A percentile compares a stretch with the other conserved stretches of the same genome.
Conservation (phyloP, 306 rosid species). For the Styphnolobium japonicum region DNA sequence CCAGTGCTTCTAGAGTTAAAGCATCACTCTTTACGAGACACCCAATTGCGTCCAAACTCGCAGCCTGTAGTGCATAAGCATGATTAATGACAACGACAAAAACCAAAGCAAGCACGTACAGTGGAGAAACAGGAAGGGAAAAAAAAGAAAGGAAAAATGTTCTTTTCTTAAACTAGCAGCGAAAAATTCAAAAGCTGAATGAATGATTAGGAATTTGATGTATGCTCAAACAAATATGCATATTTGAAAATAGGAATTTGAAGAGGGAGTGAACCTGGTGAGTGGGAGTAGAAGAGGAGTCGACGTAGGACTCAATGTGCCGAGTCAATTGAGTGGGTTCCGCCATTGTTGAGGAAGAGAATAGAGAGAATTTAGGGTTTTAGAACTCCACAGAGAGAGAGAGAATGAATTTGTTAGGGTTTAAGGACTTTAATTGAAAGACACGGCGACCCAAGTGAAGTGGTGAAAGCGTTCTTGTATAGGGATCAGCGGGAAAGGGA, state of each 20-base stretch:
- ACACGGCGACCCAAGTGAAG: neutral
- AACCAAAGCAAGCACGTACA: neutral
- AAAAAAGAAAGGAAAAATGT: neutral
- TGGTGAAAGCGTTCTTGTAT: neutral
- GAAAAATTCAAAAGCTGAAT: neutral
- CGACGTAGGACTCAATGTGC: constrained; percentile 73
- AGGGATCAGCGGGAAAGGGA: constrained; percentile 12
- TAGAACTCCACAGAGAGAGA: neutral
- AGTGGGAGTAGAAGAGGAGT: constrained; percentile 54
- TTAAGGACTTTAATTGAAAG: constrained; percentile 8
- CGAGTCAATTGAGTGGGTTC: constrained; percentile 45
- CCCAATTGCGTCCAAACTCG: constrained; percentile 65
- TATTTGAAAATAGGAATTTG: neutral
- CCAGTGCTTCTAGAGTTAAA: constrained; percentile 67
- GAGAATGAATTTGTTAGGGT: constrained; percentile 33
- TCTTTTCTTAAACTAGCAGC: neutral
- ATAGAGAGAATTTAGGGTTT: constrained; percentile 29
- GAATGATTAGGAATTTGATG: neutral
- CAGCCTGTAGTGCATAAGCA: constrained; percentile 50
- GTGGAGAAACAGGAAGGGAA: neutral
- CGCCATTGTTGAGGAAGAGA: constrained; percentile 50
- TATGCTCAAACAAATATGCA: neutral
- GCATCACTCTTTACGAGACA: constrained; percentile 51
- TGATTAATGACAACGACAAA: neutral
- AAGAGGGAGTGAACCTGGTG: constrained; percentile 54